Evolutionary conservation across 2,329 filamentous ascomycete species (phyloP).

Genomic region (Thielaviopsis cerberus): DNA sequence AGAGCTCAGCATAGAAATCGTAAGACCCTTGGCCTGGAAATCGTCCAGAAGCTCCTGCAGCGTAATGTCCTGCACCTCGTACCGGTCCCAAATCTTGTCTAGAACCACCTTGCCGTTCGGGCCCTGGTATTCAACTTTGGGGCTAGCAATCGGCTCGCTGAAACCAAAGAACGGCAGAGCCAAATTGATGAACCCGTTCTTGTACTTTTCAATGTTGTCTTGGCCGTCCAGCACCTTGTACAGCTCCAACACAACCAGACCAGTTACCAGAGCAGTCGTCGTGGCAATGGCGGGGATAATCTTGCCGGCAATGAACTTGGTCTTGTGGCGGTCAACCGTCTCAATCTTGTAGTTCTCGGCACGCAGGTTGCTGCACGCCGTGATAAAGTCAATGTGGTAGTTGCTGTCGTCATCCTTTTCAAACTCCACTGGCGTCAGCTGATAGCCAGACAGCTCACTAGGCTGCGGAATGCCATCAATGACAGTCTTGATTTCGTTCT

Average conservation of each 20-base stretch:
- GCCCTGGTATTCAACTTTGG: slow-evolving; percentile 77
- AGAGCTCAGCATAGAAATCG: slow-evolving; percentile 86
- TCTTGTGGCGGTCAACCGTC: slow-evolving; percentile 84
- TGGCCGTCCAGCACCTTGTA: slow-evolving; percentile 97
- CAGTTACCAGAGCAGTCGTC: slow-evolving; percentile 87
- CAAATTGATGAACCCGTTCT: slow-evolving; percentile 95
- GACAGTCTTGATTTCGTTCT: slow-evolving; percentile 56
- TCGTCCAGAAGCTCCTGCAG: slow-evolving; percentile 65
- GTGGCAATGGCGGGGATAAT: slow-evolving; percentile 98
- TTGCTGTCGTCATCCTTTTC: slow-evolving; percentile 98
- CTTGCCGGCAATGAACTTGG: slow-evolving; percentile 98
- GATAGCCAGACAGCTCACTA: slow-evolving; percentile 69
- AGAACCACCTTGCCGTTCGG: slow-evolving; percentile 62
- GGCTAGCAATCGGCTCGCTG: slow-evolving; percentile 85
- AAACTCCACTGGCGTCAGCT: slow-evolving; percentile 81
- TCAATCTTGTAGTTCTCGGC: slow-evolving; percentile 97
- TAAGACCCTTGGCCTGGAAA: slow-evolving; percentile 65
- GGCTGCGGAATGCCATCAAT: slow-evolving; percentile 56
- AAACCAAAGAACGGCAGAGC: slow-evolving; percentile 96
- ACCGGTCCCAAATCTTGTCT: slow-evolving; percentile 96
- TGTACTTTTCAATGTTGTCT: slow-evolving; percentile 93
- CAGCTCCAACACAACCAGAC: slow-evolving; percentile 76
- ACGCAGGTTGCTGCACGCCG: slow-evolving; percentile 84
- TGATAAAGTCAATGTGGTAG: slow-evolving; percentile 97
- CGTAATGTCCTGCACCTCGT: slow-evolving; percentile 74